Percentiles rank a stretch among this genome's conserved stretches.
Conservation (phyloP, 225 moss, liverwort and hornwort species). For the Physcomitrium patens region DNA sequence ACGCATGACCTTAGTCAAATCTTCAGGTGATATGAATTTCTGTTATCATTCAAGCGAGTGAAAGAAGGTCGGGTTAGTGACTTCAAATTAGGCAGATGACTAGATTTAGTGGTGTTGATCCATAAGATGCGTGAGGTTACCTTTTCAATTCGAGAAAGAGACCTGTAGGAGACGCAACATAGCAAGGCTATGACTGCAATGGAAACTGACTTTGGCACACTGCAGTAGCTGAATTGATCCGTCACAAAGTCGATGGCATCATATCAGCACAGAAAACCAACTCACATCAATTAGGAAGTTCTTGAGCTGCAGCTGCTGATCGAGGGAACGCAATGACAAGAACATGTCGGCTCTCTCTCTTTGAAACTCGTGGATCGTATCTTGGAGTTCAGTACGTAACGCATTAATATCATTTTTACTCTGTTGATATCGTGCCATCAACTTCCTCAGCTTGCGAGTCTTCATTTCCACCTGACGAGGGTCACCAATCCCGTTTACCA, state of each 20-base stretch:
- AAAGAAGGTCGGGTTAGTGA: background rate
- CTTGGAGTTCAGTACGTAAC: slow-evolving; percentile 89
- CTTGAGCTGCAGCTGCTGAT: slow-evolving; percentile 94
- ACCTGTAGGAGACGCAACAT: too few relatives aligned
- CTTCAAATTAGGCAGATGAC: background rate
- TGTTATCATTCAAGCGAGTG: slow-evolving; percentile 31
- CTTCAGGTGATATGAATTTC: slow-evolving; percentile 84
- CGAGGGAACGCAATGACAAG: slow-evolving; percentile 84
- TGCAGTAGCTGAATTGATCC: background rate
- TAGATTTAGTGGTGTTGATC: background rate
- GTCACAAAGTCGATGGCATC: background rate
- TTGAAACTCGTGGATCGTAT: slow-evolving; percentile 93
- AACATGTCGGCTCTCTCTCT: slow-evolving; percentile 94
- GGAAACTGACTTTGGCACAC: background rate
- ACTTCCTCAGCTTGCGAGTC: slow-evolving; percentile 79
- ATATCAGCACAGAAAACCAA: background rate
- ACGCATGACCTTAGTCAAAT: slow-evolving; percentile 83
- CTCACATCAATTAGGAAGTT: slow-evolving; percentile 86
- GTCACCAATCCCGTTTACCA: slow-evolving; percentile 14
- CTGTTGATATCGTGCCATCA: slow-evolving; percentile 93
- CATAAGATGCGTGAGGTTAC: background rate
- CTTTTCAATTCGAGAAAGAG: background rate
- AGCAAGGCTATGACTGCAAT: too few relatives aligned
- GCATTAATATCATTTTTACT: slow-evolving; percentile 70
- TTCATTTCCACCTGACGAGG: slow-evolving; percentile 71